These are phyloP conservation scores for Fusarium heterosporum DNA, from an alignment of 2,329 filamentous ascomycete genomes.

Conservation along the genomic window DNA sequence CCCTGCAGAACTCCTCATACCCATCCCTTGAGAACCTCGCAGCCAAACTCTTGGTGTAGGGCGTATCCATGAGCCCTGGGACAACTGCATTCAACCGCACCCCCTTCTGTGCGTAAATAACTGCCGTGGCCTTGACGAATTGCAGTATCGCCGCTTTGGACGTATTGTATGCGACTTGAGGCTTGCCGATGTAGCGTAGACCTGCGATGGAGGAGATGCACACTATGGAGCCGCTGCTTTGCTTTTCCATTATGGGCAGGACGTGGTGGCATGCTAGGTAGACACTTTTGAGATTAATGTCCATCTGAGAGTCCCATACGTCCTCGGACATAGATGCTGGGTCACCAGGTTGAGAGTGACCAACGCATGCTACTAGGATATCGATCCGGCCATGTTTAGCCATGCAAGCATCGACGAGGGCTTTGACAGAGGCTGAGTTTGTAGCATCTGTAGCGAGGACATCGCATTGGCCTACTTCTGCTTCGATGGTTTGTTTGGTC, in stretches of 20 bases:
- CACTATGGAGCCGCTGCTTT: constrained; percentile 57
- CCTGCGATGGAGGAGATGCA: constrained; percentile 65
- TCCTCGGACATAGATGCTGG: constrained; percentile 62
- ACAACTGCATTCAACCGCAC: constrained; percentile 67
- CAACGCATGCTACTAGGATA: constrained; percentile 71
- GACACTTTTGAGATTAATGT: constrained; percentile 67
- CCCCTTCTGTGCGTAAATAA: constrained; percentile 61
- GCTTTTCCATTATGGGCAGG: constrained; percentile 65
- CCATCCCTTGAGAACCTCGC: constrained; percentile 58
- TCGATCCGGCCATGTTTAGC: constrained; percentile 67
- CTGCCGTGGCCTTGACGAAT: constrained; percentile 61
- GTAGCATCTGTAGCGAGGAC: constrained; percentile 64
- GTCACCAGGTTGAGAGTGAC: constrained; percentile 64
- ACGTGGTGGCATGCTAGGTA: constrained; percentile 65
- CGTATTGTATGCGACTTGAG: constrained; percentile 65
- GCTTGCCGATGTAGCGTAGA: constrained; percentile 60
- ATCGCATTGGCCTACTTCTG: constrained; percentile 51
- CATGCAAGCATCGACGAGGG: constrained; percentile 64
- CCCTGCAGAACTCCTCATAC: constrained; percentile 62
- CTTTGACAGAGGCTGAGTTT: constrained; percentile 62
- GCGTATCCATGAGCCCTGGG: constrained; percentile 68
- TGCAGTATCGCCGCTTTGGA: constrained; percentile 64
- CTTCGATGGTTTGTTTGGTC: constrained; percentile 55
- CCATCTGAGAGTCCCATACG: constrained; percentile 64
- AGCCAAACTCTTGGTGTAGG: constrained; percentile 59